Base-by-base conservation (phyloP, 2,329 filamentous ascomycete genomes). In the Coniella lustricola region DNA sequence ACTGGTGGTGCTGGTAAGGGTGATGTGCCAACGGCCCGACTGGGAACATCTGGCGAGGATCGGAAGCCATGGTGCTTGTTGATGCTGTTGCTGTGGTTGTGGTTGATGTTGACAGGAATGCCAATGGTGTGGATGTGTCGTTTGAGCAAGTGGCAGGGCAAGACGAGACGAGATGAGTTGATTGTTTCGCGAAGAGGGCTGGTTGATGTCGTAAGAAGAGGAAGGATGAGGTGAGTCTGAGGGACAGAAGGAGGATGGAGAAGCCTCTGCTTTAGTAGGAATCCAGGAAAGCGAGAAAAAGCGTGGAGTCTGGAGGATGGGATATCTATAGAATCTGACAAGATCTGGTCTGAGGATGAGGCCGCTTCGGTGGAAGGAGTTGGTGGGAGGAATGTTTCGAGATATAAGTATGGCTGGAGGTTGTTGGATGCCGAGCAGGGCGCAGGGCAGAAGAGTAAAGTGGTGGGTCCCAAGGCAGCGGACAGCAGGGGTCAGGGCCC, bases 11-110 rank as follows among this genome's bases (percentile, higher is more conserved):
- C 20, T 50, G 46, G 18, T 44, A 39, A 16, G 47, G 33, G 20
- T 51, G 49, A 25, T 52, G 51, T 18, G 49, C 51, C 13, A 43
- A 48, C 25, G 51, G 48, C 39, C 49, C 49, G 14, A 50, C 48
- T 13, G 51, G 51, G 17, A 53, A 53, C 51, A 53, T 53, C 34
- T 53, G 51, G 36, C 47, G 51, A 42, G 50, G 40, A 38, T 53
- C 48, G 33, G 51, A 45, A 33, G 51, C 46, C 51, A 53, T 53
- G 47, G 42, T 42, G 36, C 4, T 40, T 36, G 34, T 16, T 36
- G 34, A 10, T 41, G 41, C 8, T 37, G 43, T 31, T 37, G 43
- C 13, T 37, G 17, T 18, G 36, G 18, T 16, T 45, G 34, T 16
- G 4, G n/a, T 13, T 36, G 31, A 14, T 36, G 41, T 12, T 17